These are phyloP conservation scores for Clarireedia hainanense DNA, from an alignment of 2,329 filamentous ascomycete genomes.

Conservation along the genomic window DNA sequence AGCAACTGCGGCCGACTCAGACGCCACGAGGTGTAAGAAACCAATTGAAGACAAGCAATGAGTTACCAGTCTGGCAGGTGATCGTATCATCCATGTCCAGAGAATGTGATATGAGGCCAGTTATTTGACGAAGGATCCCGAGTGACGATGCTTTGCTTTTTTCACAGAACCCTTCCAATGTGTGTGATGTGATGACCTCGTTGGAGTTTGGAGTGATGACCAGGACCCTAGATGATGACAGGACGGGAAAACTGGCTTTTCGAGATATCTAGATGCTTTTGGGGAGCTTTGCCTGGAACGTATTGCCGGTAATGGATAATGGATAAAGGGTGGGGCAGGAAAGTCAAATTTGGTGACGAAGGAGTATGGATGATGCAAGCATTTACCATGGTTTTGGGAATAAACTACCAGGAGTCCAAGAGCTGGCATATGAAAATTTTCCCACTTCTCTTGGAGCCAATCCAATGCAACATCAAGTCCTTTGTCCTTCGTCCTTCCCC, in stretches of 20 bases:
- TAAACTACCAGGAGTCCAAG: neutral
- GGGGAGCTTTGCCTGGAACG: neutral
- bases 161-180: neutral
- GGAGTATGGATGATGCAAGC: neutral
- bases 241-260: neutral
- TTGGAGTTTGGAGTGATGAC: neutral
- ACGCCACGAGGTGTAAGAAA: slow-evolving; percentile 9
- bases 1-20: slow-evolving; percentile 4
- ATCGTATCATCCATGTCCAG: slow-evolving; percentile 7
- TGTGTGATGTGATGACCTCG: neutral
- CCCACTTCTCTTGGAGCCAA: neutral
- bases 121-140: neutral
- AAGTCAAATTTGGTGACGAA: neutral
- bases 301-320: neutral
- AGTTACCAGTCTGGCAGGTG: slow-evolving; percentile 5
- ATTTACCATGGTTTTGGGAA: slow-evolving; percentile 7
- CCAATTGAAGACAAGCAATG: slow-evolving; percentile 8
- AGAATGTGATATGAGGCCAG: slow-evolving; percentile 4
- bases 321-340: neutral
- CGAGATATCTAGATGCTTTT: neutral
- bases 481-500: too few species aligned
- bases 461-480: too few species aligned
- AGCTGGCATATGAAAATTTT: neutral
- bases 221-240: neutral
- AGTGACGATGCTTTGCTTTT: neutral